Evolutionary conservation across 768 basidiomycete genomes (phyloP), one percentile per base, ranked within the genome.

Genomic region (Hericium rajendrae): DNA sequence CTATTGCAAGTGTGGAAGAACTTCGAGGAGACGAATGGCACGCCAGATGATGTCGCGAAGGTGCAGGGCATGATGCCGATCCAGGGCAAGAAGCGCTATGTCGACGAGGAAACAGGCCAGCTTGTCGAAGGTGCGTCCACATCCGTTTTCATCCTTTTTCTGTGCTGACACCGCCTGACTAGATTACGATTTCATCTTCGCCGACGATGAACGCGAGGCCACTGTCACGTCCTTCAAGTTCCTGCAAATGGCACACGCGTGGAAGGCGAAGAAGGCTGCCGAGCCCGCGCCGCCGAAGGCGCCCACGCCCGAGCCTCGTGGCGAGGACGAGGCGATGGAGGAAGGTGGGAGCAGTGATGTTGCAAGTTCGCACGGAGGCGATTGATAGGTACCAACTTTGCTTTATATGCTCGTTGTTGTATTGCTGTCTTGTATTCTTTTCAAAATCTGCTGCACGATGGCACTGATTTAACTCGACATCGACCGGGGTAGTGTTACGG

Each of bases 111-210:
- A 66, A 90, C 89, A 6, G 91, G 89, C 1, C 86, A 88, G 63
- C 86, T 83, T 37, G 84, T 93, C 26, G 92, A 94, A 81, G 91
- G 91, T 83, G 71, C 62, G 81, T 65, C 39, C 59, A 15, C 61
- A 22, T 22, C 54, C 6, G 55, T 20, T 6, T 41, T 26, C 52
- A 43, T 20, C 9, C 3, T 24, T 20, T 22, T 41, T 24, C 18
- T 40, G 41, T 51, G 15, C 40, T 52, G 28, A 56, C 37, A 40
- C 38, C 61, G 18, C 4, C 28, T 46, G n/a, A 55, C 46, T 57
- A 94, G 94, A 95, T 65, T 95, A 89, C 85, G 94, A 95, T 66
- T 82, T 94, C 66, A 85, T 94, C 20, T 98, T 97, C 70, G 85
- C 93, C 26, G 95, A 97, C 75, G 95, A 98, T 78, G 93, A 97